Percentiles rank a stretch among this genome's conserved stretches.
Evolutionary conservation across 2,329 filamentous ascomycete genomes (phyloP).

Genomic region (Penicillium sp.): DNA sequence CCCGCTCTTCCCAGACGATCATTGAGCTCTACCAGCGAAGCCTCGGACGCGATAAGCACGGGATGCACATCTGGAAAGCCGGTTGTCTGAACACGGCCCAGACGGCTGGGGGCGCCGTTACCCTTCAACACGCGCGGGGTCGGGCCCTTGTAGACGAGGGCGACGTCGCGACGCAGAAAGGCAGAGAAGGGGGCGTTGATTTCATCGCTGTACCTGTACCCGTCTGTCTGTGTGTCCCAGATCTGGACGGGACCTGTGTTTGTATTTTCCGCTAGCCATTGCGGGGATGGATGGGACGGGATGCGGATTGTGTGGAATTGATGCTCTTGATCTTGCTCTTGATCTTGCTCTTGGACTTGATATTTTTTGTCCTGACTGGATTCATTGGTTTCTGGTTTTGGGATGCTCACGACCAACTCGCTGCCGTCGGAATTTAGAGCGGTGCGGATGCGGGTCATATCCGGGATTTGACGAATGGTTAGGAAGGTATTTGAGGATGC

Average conservation of each 20-base stretch:
- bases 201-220: slow-evolving; percentile 51
- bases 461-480: slow-evolving; percentile 60
- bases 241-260: slow-evolving; percentile 52
- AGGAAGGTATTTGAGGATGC: slow-evolving; percentile 55
- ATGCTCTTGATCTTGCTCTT: neutral
- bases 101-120: slow-evolving; percentile 53
- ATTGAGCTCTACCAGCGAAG: slow-evolving; percentile 60
- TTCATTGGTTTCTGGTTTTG: slow-evolving; percentile 38
- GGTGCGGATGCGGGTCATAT: slow-evolving; percentile 63
- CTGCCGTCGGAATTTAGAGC: slow-evolving; percentile 46
- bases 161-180: slow-evolving; percentile 57
- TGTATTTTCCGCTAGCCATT: slow-evolving; percentile 57
- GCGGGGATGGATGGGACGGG: slow-evolving; percentile 53
- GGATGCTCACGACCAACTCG: slow-evolving; percentile 47
- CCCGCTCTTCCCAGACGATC: slow-evolving; percentile 45
- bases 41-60: slow-evolving; percentile 55
- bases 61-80: slow-evolving; percentile 62
- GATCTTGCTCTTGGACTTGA: neutral
- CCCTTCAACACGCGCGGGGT: slow-evolving; percentile 54
- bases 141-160: slow-evolving; percentile 62
- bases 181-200: slow-evolving; percentile 55
- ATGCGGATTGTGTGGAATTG: slow-evolving; percentile 44
- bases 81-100: slow-evolving; percentile 55
- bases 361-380: neutral
- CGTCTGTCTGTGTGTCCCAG: slow-evolving; percentile 60